Evolutionary conservation across 352 stramenopile genomes (phyloP).

Genomic region (Globisporangium camurandrum): DNA sequence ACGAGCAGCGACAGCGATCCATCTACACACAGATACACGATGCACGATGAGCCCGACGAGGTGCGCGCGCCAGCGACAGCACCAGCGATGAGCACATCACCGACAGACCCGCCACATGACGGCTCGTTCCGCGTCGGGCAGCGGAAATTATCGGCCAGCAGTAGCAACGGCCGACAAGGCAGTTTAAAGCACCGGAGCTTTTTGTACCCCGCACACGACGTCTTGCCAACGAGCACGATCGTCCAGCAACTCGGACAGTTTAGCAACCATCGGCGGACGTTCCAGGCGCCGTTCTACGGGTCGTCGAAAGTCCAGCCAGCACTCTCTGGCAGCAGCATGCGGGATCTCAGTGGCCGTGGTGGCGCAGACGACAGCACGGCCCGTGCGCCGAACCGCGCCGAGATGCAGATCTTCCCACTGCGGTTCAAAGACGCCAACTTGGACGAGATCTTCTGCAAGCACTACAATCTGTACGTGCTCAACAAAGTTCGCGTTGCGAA

Average conservation of each 20-base stretch:
- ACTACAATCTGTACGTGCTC: constrained; percentile 69
- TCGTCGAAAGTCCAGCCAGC: constrained; percentile 25
- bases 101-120: neutral
- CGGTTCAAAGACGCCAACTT: constrained; percentile 48
- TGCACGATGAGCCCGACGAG: constrained; percentile 6
- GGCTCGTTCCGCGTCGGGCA: constrained; percentile 9
- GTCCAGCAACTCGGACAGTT: constrained; percentile 25
- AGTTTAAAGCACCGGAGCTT: constrained; percentile 30
- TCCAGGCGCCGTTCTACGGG: constrained; percentile 23
- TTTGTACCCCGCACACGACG: constrained; percentile 28
- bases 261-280: constrained; percentile 12
- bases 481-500: constrained; percentile 52
- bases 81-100: neutral
- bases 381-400: constrained; percentile 16
- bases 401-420: constrained; percentile 51
- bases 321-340: neutral
- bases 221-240: constrained; percentile 32
- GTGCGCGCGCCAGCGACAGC: constrained; percentile 7
- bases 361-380: constrained; percentile 4
- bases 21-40: too few relatives aligned
- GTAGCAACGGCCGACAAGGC: constrained; percentile 18
- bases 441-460: constrained; percentile 65
- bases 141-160: constrained; percentile 9
- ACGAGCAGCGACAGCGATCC: too few relatives aligned
- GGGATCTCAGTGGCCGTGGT: too few relatives aligned